Percentiles rank a stretch among this genome's conserved stretches.
Evolutionary conservation across 345 rosid species (phyloP).

Genomic region (Pugionium dolabratum): DNA sequence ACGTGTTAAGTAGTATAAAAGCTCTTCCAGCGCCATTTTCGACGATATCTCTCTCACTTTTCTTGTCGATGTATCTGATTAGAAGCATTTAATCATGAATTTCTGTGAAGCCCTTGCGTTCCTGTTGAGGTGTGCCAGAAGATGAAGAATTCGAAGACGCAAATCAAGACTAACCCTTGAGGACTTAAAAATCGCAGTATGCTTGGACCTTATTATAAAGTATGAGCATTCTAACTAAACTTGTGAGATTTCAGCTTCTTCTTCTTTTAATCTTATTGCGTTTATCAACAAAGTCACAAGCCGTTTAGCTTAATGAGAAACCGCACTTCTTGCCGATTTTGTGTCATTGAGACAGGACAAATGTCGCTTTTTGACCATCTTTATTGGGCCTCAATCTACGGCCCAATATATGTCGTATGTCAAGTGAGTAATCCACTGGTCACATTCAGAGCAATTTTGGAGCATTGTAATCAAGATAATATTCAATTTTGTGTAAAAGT

Average conservation of each 20-base stretch:
- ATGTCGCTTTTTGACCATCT: not conserved
- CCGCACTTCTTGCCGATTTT: constrained; percentile 6
- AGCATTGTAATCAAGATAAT: no score
- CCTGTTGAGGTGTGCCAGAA: constrained; percentile 72
- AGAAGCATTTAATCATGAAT: not conserved
- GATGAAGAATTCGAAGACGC: constrained; percentile 92
- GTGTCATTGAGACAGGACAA: not conserved
- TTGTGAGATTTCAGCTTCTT: constrained; percentile 6
- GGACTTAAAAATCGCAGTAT: not conserved
- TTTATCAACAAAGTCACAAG: not conserved
- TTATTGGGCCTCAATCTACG: constrained; percentile 5
- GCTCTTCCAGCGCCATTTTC: not conserved
- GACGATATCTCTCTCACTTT: not conserved
- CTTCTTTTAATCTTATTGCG: no score
- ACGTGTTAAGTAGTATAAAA: constrained; percentile 15
- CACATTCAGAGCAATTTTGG: no score
- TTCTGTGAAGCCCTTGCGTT: no score
- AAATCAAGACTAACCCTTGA: constrained; percentile 49
- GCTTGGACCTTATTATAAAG: constrained; percentile 8
- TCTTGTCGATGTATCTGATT: not conserved
- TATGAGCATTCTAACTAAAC: constrained; percentile 9
- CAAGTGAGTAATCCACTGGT: no score
- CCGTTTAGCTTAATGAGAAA: not conserved
- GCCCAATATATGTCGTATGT: not conserved
- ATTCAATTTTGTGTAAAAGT: no score